Percentiles rank a stretch among this genome's conserved stretches.
phyloP scores from a whole-genome alignment of 148 eudicot species.

The Pouteria glomerata region DNA sequence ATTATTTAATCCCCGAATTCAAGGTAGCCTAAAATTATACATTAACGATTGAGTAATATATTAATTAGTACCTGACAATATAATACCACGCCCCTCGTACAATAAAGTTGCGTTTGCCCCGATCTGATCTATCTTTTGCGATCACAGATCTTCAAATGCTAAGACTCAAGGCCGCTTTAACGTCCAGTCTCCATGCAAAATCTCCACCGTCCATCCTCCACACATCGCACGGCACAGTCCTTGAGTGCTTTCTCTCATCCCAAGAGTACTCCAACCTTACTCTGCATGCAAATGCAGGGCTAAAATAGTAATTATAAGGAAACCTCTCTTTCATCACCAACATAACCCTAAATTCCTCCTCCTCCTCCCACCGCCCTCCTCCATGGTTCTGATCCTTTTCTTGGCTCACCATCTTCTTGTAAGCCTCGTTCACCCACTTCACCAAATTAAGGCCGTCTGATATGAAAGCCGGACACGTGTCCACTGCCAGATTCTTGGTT shows the following conservation, averaged over 20 bases:
- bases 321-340: constrained; percentile 40
- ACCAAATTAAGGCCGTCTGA: constrained; percentile 55
- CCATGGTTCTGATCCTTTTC: too few species aligned
- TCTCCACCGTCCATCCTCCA: constrained; percentile 81
- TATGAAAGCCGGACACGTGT: constrained; percentile 89
- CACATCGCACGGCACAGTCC: constrained; percentile 69
- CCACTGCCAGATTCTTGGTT: constrained; percentile 33
- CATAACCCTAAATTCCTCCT: too few species aligned
- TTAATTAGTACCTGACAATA: too few species aligned
- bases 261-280: constrained; percentile 47
- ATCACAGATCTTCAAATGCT: too few species aligned
- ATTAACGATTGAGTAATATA: too few species aligned
- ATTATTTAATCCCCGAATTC: too few species aligned
- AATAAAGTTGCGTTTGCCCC: too few species aligned
- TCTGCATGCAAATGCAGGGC: constrained; percentile 57
- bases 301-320: constrained; percentile 22
- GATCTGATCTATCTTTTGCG: too few species aligned
- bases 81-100: too few species aligned
- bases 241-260: constrained; percentile 15
- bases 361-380: constrained; percentile 20
- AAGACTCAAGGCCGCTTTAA: constrained; percentile 73
- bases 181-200: constrained; percentile 83
- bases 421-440: constrained; percentile 62
- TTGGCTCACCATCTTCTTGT: constrained; percentile 44
- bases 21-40: too few species aligned